These are phyloP conservation scores for Chaetomium sp. DNA, from an alignment of 2,329 filamentous ascomycete species.

Conservation along the genomic window DNA sequence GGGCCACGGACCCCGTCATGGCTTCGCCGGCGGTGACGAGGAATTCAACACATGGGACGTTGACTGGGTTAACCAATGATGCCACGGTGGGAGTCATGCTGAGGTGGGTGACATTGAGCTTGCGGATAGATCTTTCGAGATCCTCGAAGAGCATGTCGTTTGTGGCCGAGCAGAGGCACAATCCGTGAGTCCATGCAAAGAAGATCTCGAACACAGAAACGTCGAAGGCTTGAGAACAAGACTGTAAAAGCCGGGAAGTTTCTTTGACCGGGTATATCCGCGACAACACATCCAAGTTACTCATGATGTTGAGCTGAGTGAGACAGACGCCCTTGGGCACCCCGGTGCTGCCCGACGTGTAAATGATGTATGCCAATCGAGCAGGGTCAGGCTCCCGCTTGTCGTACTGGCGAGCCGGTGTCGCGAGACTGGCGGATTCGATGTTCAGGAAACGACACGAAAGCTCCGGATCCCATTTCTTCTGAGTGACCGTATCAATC, in stretches of 20 bases:
- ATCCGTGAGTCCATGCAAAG: slow-evolving; percentile 71
- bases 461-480: slow-evolving; percentile 12
- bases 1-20: slow-evolving; percentile 64
- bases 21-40: slow-evolving; percentile 77
- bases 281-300: slow-evolving; percentile 64
- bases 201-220: slow-evolving; percentile 89
- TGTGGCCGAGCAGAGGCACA: slow-evolving; percentile 68
- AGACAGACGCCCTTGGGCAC: slow-evolving; percentile 73
- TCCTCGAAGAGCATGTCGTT: slow-evolving; percentile 71
- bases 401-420: slow-evolving; percentile 33
- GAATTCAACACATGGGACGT: slow-evolving; percentile 65
- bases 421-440: slow-evolving; percentile 15
- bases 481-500: slow-evolving; percentile 29
- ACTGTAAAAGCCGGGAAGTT: slow-evolving; percentile 63
- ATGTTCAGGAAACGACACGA: slow-evolving; percentile 31
- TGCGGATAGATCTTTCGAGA: slow-evolving; percentile 59
- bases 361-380: slow-evolving; percentile 68
- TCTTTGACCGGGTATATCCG: slow-evolving; percentile 55
- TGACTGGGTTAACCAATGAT: slow-evolving; percentile 60
- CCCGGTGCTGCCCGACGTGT: slow-evolving; percentile 78
- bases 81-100: slow-evolving; percentile 84
- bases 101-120: slow-evolving; percentile 65
- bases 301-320: slow-evolving; percentile 67
- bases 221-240: slow-evolving; percentile 80
- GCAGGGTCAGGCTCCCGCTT: slow-evolving; percentile 35